A percentile compares a stretch with the other conserved stretches of the same genome.
Conservation (phyloP, 2,329 filamentous ascomycete genomes). For the Aureobasidium sp. region DNA sequence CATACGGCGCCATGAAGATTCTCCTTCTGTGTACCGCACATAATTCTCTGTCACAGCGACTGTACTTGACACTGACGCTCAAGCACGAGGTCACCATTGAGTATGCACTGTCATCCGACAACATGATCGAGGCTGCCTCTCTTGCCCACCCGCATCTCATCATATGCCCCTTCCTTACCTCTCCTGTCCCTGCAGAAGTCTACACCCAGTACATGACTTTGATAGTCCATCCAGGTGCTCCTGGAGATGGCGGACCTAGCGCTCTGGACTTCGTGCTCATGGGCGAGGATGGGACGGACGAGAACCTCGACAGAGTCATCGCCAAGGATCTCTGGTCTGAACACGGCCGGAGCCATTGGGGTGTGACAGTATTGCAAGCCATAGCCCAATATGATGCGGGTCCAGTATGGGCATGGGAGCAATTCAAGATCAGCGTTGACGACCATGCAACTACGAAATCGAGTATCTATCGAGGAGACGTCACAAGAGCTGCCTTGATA, state of each 20-base stretch:
- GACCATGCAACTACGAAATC: conserved; percentile 36
- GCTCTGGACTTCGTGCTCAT: conserved; percentile 39
- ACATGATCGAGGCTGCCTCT: conserved; percentile 35
- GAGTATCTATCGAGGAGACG: conserved; percentile 34
- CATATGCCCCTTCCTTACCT: conserved; percentile 39
- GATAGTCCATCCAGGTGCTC: conserved; percentile 38
- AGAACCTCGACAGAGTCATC: conserved; percentile 28
- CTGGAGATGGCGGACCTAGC: conserved; percentile 38
- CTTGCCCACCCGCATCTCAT: conserved; percentile 35
- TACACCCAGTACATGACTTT: conserved; percentile 35
- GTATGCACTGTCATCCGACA: conserved; percentile 29
- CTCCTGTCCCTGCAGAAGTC: conserved; percentile 32
- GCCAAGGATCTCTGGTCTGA: conserved; percentile 22
- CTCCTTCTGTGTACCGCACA: conserved; percentile 42
- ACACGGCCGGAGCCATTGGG: conserved; percentile 36
- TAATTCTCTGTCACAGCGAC: conserved; percentile 38
- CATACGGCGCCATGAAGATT: conserved; percentile 31
- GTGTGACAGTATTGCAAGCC: conserved; percentile 35
- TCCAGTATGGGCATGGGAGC: conserved; percentile 40
- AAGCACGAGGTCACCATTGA: conserved; percentile 36
- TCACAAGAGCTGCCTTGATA: conserved; percentile 34
- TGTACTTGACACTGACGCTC: conserved; percentile 32
- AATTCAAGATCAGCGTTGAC: conserved; percentile 38
- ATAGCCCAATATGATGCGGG: conserved; percentile 39
- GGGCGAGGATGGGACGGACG: conserved; percentile 36